These are phyloP conservation scores for Cardamine occulta DNA, from an alignment of 345 rosid species.

Conservation along the genomic window DNA sequence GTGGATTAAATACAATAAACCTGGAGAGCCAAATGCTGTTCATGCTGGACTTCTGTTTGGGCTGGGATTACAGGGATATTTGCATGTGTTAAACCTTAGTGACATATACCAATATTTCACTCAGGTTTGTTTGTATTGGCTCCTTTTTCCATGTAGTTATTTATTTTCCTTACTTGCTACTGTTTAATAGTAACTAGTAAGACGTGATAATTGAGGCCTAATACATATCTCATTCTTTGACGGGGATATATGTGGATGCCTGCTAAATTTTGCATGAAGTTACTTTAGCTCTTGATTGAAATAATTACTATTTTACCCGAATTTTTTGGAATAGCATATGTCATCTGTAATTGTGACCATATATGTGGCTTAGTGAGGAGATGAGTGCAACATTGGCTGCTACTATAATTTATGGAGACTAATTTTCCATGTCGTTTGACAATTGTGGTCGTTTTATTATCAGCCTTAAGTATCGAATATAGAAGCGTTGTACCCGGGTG, in stretches of 20 bases:
- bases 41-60: conserved; percentile 98
- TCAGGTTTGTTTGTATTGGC: conserved; percentile 58
- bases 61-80: conserved; percentile 91
- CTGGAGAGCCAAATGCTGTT: conserved; percentile 77
- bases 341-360: conserved; percentile 14
- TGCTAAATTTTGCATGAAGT: conserved; percentile 27
- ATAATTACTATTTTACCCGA: neutral
- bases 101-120: conserved; percentile 87
- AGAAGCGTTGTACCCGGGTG: conserved; percentile 11
- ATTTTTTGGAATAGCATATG: conserved; percentile 7
- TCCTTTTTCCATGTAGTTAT: conserved; percentile 15
- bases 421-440: conserved; percentile 24
- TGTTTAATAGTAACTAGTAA: conserved; percentile 20
- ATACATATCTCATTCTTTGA: conserved; percentile 9
- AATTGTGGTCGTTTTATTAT: conserved; percentile 1
- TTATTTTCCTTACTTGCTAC: conserved; percentile 10
- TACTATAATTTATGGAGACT: conserved; percentile 20
- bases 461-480: conserved; percentile 6
- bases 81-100: conserved; percentile 69
- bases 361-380: conserved; percentile 16
- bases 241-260: conserved; percentile 1
- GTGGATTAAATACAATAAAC: conserved; percentile 92
- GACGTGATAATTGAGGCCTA: conserved; percentile 11
- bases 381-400: conserved; percentile 27
- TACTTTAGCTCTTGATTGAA: conserved; percentile 22